Conservation (phyloP, 371 early-diverging fungal species). For the Rhizopus arrhizus region DNA sequence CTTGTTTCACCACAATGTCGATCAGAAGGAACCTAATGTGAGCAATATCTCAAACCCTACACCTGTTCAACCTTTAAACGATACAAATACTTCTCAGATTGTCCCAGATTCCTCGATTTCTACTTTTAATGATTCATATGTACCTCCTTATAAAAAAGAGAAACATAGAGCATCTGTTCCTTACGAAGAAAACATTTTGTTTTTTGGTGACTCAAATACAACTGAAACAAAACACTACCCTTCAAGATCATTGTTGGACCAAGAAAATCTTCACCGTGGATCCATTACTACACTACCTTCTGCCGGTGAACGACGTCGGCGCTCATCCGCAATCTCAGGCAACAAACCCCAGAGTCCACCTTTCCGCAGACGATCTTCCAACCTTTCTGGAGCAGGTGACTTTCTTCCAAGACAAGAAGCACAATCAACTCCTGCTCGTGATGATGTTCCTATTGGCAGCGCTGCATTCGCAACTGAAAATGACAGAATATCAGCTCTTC, state of each 20-base stretch:
- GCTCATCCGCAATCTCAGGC: neutral
- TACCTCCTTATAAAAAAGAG: neutral
- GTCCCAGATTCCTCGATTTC: no score
- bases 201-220: slow-evolving; percentile 27
- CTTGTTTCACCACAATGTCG: neutral
- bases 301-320: slow-evolving; percentile 12
- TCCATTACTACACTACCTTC: slow-evolving; percentile 18
- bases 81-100: neutral
- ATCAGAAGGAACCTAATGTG: neutral
- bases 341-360: no score
- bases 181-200: slow-evolving; percentile 12
- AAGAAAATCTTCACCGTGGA: slow-evolving; percentile 23
- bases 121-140: neutral
- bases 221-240: slow-evolving; percentile 2
- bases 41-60: neutral
- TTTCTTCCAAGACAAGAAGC: slow-evolving; percentile 2
- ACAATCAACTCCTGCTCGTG: neutral
- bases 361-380: neutral
- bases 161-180: neutral
- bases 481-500: neutral
- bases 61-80: slow-evolving; percentile 2
- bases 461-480: neutral
- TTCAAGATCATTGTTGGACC: slow-evolving; percentile 22
- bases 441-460: slow-evolving; percentile 8
- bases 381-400: slow-evolving; percentile 2